Evolutionary conservation across 1,284 basidiomycete genomes (phyloP), one percentile per base, ranked within the genome.

Genomic region (Ceratorhiza oryzae-sativae): DNA sequence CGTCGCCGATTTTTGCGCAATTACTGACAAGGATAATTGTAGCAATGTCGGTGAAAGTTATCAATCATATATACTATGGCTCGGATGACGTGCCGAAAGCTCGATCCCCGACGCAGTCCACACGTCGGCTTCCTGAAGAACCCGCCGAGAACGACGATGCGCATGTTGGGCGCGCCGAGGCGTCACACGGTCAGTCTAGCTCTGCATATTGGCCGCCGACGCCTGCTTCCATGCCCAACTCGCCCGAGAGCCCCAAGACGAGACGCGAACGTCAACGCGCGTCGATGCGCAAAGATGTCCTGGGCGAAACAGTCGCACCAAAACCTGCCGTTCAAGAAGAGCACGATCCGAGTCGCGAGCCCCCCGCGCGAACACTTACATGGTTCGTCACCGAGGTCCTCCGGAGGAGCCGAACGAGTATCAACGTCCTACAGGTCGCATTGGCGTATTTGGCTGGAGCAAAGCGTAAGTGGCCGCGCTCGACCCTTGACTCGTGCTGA

Each of bases 371-470:
- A 3, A 68, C 48, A 0, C 30, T 68, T n/a, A 53, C 41, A 12
- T 68, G 65, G 65, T 72, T 73, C 60, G 61, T 75, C 3, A 71
- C 71, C 46, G 73, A 75, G 61, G 59, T 74, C 8, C 58, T 75
- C 23, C 41, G 74, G 23, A 65, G 74, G 20, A 74, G 71, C 18
- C 53, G 65, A 12, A 74, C 74, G 13, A 55, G 71, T 18, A 71
- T 53, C 71, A 71, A 71, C 36, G 74, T 68, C 0, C 58, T 75
- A 25, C 74, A 75, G 56, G 74, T 75, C 36, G 74, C 73, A 46
- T 63, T 74, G 63, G 74, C 71, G 39, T 75, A 75, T 36, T 56
- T 68, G 49, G 49, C 63, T 18, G 63, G 63, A 1, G 51, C 63
- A 15, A 68, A 68, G 30, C 51, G 63, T 68, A 20, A 56, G 63